Evolutionary conservation across 352 stramenopile genomes (phyloP), one percentile per base, ranked within the genome.

Genomic region (Elongisporangium senticosum): DNA sequence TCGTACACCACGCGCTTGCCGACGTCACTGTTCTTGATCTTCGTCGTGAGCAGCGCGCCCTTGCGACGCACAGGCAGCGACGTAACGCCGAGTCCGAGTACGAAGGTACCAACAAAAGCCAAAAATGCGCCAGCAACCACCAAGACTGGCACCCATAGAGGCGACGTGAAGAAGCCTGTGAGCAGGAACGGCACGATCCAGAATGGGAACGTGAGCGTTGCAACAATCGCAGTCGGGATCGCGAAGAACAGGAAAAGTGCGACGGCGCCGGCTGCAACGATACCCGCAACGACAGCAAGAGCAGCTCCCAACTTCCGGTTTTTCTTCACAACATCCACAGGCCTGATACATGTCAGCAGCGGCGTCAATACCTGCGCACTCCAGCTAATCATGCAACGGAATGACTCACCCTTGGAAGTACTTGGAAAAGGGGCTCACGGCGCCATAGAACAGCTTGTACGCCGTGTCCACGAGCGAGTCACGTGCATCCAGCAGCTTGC

Each of bases 1-100:
- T 91, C 81, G 63, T 93, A 93, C 43, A 91, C 77, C 47, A 93
- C 80, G 58, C 84, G 84, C 67, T 93, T 86, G 57, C 81, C 82
- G 13, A 91, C 74, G 51, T 90, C 72, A 61, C 71, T 89, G 68
- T 91, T 79, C 71, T 93, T 93, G 71, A 93, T 86, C 56, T 84
- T 84, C 60, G 68, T 77, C 49, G 76, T 83, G 57, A 91, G 73
- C 39, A 87, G 55, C 1, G 81, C 76, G 43, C 84, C 79, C 72
- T 90, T 87, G 61, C 84, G 84, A 70, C 84, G 84, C 61, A 93
- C 81, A 4, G 79, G 78, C 37, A 67, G 79, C 23, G 81, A 91
- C 11, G 84, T 93, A 33, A 87, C 76, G 51, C 84, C 82, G 4
- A 93, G 71, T 22, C 84, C 84, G 37, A 93, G 79, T 33, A 84